Base-by-base conservation (phyloP, 2,329 filamentous ascomycete species). In the Talaromyces verruculosus region DNA sequence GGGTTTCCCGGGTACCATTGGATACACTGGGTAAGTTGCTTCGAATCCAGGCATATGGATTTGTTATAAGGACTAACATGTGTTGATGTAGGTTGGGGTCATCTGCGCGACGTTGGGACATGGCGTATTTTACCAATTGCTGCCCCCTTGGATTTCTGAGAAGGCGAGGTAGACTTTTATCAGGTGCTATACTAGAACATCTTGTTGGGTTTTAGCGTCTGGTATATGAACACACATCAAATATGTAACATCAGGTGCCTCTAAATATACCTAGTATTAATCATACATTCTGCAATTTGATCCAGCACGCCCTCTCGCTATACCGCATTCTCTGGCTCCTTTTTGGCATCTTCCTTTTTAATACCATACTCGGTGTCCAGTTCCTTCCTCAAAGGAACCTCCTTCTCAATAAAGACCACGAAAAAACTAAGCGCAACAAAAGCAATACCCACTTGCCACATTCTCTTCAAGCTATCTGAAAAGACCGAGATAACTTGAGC, bases 1-100 rank as follows among this genome's bases (percentile, higher is more conserved):
- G 65, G 68, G 15, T 77, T 77, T 61, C 74, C 76, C 6, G 53
- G 68, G 0, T 78, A 76, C 70, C 76, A 78, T 67, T 80, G 76
- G 74, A 71, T 79, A 51, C 76, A 78, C 67, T 79, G 76, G 77
- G 61, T 63, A 51, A 53, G 61, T 61, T 7, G 5, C 15, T 30
- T 7, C n/a, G 5, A 5, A 15, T 22, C 17, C 51, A 37, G n/a
- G 41, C 30, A 6, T 62, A 22, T 15, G 3, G 10, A 41, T 4
- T 25, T 30, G 25, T 4, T 17, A 30, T 1, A 5, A 7, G 11
- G 6, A 15, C 28, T 47, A 17, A 35, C 19, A 13, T 51, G 30
- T 61, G 11, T 8, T 28, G 39, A 25, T 19, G 15, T 63, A 63
- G 61, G 47, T 63, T 30, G 61, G 61, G 10, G 61, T 63, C 8